Conservation (phyloP, 306 rosid species). For the Sicyos baderoa region DNA sequence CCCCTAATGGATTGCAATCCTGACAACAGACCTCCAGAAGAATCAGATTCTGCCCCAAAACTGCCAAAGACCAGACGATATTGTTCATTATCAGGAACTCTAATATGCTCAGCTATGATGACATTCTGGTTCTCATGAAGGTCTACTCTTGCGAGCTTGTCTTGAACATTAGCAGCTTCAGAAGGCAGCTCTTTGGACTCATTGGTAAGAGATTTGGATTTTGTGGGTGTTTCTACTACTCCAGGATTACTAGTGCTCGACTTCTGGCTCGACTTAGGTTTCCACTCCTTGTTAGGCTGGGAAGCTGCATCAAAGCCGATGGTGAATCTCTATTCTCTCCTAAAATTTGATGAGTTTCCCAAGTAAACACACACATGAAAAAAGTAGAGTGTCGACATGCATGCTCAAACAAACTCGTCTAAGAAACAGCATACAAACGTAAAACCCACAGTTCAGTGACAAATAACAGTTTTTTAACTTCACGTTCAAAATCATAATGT, state of each 20-base stretch:
- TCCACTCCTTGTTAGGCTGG: slow-evolving; percentile 90
- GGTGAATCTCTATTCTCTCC: slow-evolving; percentile 17
- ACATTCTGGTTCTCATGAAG: slow-evolving; percentile 65
- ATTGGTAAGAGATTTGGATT: slow-evolving; percentile 48
- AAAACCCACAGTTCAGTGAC: background rate
- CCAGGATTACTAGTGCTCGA: slow-evolving; percentile 47
- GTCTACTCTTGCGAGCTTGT: slow-evolving; percentile 45
- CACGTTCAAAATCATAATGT: background rate
- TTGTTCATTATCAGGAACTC: slow-evolving; percentile 78
- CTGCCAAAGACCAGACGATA: slow-evolving; percentile 84
- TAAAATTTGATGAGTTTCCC: slow-evolving; percentile 19
- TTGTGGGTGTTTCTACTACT: slow-evolving; percentile 74
- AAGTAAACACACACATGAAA: slow-evolving; percentile 17
- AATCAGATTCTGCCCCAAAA: slow-evolving; percentile 56
- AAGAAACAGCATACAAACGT: background rate
- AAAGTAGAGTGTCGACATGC: slow-evolving; percentile 6
- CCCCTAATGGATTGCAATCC: slow-evolving; percentile 38
- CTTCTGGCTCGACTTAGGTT: slow-evolving; percentile 86
- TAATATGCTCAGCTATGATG: slow-evolving; percentile 79
- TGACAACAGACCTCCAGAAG: slow-evolving; percentile 33
- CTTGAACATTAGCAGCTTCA: slow-evolving; percentile 48
- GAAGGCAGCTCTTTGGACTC: slow-evolving; percentile 42
- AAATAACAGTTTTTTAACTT: background rate
- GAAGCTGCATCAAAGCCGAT: slow-evolving; percentile 51
- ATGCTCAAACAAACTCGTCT: slow-evolving; percentile 1